phyloP scores from a whole-genome alignment of 2,329 filamentous ascomycete species.

The Dichotomopilus funicola region DNA sequence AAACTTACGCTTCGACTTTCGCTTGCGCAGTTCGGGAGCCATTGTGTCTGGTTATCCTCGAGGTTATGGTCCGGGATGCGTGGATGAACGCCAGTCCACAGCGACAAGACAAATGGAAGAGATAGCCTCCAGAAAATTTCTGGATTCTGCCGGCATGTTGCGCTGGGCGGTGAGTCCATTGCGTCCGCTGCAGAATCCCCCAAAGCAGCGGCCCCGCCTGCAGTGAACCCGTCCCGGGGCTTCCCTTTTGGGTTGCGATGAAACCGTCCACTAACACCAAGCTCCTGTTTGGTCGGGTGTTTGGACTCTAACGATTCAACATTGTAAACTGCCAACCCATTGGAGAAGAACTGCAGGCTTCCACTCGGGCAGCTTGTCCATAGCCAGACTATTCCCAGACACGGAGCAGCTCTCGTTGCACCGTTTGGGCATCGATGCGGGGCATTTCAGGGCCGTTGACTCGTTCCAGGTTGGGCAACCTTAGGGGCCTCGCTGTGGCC shows the following conservation, averaged over 20 bases:
- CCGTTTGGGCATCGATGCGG: no score
- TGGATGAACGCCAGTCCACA: background rate
- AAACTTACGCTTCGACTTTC: constrained; percentile 24
- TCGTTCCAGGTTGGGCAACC: no score
- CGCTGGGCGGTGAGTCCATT: constrained; percentile 15
- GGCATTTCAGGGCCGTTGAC: no score
- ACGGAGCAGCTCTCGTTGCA: no score
- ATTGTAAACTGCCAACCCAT: no score
- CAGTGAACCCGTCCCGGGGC: background rate
- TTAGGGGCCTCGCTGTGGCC: no score
- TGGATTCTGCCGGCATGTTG: constrained; percentile 19
- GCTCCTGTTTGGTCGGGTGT: no score
- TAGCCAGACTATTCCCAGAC: no score
- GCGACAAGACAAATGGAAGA: background rate
- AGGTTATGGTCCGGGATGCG: background rate
- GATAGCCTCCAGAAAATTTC: constrained; percentile 18
- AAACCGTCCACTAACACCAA: background rate
- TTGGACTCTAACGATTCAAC: no score
- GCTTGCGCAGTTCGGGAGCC: constrained; percentile 24
- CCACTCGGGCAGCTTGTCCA: no score
- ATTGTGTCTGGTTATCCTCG: constrained; percentile 18
- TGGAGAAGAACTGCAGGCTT: no score
- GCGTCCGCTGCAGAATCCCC: background rate
- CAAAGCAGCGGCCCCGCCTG: constrained; percentile 1
- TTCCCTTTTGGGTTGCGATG: background rate